Base-by-base conservation (phyloP, 2,329 filamentous ascomycete species). In the Ceratocystis albifundus region DNA sequence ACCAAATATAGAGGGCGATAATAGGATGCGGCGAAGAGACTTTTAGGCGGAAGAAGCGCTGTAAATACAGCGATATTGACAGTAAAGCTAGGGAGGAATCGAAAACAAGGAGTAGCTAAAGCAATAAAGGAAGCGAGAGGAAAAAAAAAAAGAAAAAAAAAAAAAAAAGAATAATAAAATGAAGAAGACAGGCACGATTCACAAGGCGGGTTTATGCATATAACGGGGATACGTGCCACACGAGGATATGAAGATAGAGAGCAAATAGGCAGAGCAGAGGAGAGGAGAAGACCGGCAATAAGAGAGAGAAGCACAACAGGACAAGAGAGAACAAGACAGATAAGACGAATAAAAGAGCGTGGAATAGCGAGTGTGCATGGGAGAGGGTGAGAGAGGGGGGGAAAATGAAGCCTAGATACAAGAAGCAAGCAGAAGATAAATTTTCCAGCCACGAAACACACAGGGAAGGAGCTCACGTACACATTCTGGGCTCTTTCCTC, bases 161-260 rank as follows among this genome's bases (percentile, higher is more conserved):
- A 25, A 25, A 53, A 25, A 25, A 50, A 15, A 25, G 28, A 15
- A 15, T 7, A 8, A 48, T 17, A 48, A 48, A 48, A 48, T 17
- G 20, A 10, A 28, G 20, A 36, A 28, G 20, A 36, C 46, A 32
- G 3, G n/a, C 15, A 30, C 28, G 32, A 36, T 30, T 17, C 12
- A 59, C 32, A 36, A 2, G 17, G 32, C 7, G 53, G 53, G 28
- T 17, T 53, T 53, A 53, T 53, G 48, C 48, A 53, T 22, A 15
- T 53, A 59, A 7, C 53, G 53, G 6, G 28, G 53, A 59, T 17
- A n/a, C 3, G 28, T 17, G 28, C n/a, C 53, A 59, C 25, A 36
- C 48, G 48, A 59, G 53, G 53, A 59, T 30, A 59, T 59, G 53
- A 59, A 59, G 53, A 36, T 32, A 25, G 22, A 25, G 22, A 63